Percentiles rank a stretch among this genome's conserved stretches.
These are phyloP conservation scores for Metarhizium album DNA, from an alignment of 2,329 filamentous ascomycete genomes.

Conservation along the genomic window DNA sequence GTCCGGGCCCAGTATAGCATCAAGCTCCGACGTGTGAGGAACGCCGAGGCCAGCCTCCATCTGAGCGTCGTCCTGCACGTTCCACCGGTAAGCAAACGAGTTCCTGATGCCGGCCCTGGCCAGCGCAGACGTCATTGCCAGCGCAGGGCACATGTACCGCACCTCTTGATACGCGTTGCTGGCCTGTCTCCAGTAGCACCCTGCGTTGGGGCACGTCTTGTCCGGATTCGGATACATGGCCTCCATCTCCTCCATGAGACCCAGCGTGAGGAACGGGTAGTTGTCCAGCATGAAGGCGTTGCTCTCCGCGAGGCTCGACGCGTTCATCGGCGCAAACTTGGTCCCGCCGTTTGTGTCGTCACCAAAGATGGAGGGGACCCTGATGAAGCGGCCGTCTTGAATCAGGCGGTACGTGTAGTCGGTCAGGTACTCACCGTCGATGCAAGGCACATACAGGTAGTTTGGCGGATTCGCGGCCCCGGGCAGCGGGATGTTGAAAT, in stretches of 20 bases:
- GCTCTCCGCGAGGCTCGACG: conserved; percentile 22
- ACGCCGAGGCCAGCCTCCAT: conserved; percentile 48
- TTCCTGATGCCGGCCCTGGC: conserved; percentile 20
- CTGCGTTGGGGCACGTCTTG: conserved; percentile 18
- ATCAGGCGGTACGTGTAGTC: conserved; percentile 41
- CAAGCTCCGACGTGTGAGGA: conserved; percentile 54
- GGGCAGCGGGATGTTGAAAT: conserved; percentile 26
- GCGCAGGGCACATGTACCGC: conserved; percentile 25
- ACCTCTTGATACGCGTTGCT: conserved; percentile 25
- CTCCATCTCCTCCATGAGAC: conserved; percentile 21
- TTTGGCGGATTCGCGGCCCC: conserved; percentile 24
- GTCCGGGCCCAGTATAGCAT: conserved; percentile 56
- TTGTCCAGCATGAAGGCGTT: conserved; percentile 23
- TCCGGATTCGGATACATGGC: conserved; percentile 25
- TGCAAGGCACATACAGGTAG: conserved; percentile 43
- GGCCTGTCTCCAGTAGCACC: conserved; percentile 27
- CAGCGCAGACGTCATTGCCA: conserved; percentile 20
- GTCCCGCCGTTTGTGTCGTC: conserved; percentile 29
- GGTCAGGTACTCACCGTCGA: conserved; percentile 42
- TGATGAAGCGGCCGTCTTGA: conserved; percentile 36
- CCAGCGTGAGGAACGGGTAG: conserved; percentile 22
- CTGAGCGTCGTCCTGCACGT: conserved; percentile 49
- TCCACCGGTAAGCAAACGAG: conserved; percentile 60
- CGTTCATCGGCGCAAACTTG: conserved; percentile 19
- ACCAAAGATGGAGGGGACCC: conserved; percentile 40